These are phyloP conservation scores for Phytophthora cryptogea DNA, from an alignment of 352 stramenopile genomes.

Conservation along the genomic window DNA sequence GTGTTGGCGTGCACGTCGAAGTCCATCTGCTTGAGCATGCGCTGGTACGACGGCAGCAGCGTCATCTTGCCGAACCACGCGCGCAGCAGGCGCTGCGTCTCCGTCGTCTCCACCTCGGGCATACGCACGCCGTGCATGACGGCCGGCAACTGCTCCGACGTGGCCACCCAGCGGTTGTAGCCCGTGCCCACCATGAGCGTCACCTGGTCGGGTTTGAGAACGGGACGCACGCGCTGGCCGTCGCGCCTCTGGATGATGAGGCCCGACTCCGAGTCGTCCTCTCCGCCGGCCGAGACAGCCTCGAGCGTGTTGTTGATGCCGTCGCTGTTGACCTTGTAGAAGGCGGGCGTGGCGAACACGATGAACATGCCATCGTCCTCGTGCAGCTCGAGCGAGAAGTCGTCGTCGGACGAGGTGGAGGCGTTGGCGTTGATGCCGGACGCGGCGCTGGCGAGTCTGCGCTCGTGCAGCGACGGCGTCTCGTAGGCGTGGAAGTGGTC, in stretches of 20 bases:
- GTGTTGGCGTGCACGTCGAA: constrained; percentile 48
- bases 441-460: constrained; percentile 14
- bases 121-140: constrained; percentile 70
- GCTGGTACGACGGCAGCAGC: constrained; percentile 56
- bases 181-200: constrained; percentile 67
- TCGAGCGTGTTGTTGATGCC: constrained; percentile 28
- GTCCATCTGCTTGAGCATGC: constrained; percentile 52
- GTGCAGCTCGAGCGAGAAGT: constrained; percentile 58
- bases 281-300: constrained; percentile 28
- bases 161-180: constrained; percentile 54
- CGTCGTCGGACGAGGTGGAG: constrained; percentile 16
- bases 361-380: constrained; percentile 70
- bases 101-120: constrained; percentile 35
- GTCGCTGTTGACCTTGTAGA: constrained; percentile 53
- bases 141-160: constrained; percentile 47
- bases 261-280: constrained; percentile 43
- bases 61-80: constrained; percentile 73
- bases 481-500: constrained; percentile 75
- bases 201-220: constrained; percentile 57
- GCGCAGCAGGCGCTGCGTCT: constrained; percentile 44
- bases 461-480: constrained; percentile 25
- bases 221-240: constrained; percentile 46
- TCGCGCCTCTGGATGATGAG: constrained; percentile 58
- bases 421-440: constrained; percentile 8
- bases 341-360: constrained; percentile 51